Percentiles rank a stretch among this genome's conserved stretches.
Evolutionary conservation across 495 filamentous ascomycete species (phyloP).

Genomic region (Chaetomium cochliodes): DNA sequence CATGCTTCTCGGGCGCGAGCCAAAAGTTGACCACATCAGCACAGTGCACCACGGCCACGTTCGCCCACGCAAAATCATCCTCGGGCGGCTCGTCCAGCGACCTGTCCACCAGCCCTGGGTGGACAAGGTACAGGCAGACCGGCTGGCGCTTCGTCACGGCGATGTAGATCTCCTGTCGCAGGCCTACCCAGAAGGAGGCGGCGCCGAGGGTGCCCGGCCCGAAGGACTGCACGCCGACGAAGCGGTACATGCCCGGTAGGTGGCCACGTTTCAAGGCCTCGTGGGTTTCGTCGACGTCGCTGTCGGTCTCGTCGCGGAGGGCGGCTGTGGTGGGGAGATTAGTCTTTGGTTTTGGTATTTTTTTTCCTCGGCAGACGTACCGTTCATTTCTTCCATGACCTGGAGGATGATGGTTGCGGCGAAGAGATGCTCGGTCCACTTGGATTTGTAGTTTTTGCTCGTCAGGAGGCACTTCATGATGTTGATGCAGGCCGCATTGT

Average conservation of each 20-base stretch:
- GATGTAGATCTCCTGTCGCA: constrained; percentile 57
- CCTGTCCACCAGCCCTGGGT: constrained; percentile 44
- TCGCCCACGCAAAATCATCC: constrained; percentile 53
- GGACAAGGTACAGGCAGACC: constrained; percentile 43
- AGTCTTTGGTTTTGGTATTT: not conserved
- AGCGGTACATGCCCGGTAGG: constrained; percentile 52
- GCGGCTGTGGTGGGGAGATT: constrained; percentile 1
- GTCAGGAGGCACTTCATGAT: constrained; percentile 49
- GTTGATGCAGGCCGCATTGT: constrained; percentile 52
- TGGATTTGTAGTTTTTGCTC: constrained; percentile 50
- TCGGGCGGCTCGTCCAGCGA: constrained; percentile 35
- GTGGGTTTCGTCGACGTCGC: constrained; percentile 38
- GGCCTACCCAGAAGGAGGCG: constrained; percentile 57
- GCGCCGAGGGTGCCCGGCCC: constrained; percentile 44
- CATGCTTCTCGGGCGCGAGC: constrained; percentile 36
- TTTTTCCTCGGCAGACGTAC: constrained; percentile 31
- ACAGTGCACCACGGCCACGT: constrained; percentile 53
- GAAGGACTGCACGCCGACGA: constrained; percentile 38
- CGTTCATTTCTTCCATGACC: constrained; percentile 61
- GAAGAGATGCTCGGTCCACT: constrained; percentile 59
- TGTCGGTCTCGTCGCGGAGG: constrained; percentile 26
- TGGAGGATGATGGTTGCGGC: constrained; percentile 61
- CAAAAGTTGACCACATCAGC: constrained; percentile 55
- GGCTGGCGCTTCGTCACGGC: constrained; percentile 52
- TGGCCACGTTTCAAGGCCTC: constrained; percentile 34